Conservation (phyloP, 371 early-diverging fungal species). For the Mortierella sp. region DNA sequence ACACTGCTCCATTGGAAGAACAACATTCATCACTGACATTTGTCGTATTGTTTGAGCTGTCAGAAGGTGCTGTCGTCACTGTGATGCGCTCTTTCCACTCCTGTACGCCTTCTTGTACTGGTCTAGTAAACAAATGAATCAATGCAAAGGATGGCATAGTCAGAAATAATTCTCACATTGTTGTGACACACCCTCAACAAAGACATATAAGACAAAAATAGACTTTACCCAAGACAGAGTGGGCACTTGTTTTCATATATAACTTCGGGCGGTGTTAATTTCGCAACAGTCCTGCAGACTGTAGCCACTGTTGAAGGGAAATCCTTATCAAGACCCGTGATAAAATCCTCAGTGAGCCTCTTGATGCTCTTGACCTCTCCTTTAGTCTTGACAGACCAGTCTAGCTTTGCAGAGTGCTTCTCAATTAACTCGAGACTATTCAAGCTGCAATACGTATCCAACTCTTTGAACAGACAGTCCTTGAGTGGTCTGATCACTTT, state of each 20-base stretch:
- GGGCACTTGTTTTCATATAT: constrained; percentile 64
- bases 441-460: constrained; percentile 79
- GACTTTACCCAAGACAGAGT: constrained; percentile 67
- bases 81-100: constrained; percentile 71
- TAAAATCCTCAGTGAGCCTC: constrained; percentile 70
- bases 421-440: constrained; percentile 57
- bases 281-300: constrained; percentile 85
- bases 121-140: constrained; percentile 36
- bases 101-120: constrained; percentile 62
- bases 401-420: constrained; percentile 26
- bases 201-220: not conserved
- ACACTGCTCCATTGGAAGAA: constrained; percentile 29
- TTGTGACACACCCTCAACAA: not conserved
- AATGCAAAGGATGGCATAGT: not conserved
- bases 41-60: not conserved
- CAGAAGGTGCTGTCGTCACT: constrained; percentile 52
- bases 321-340: constrained; percentile 81
- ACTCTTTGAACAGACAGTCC: constrained; percentile 84
- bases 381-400: constrained; percentile 30
- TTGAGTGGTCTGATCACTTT: constrained; percentile 84
- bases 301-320: constrained; percentile 92
- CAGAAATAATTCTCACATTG: too few relatives aligned
- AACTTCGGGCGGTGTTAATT: constrained; percentile 68
- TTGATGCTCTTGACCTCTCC: constrained; percentile 45
- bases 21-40: constrained; percentile 24